Evolutionary conservation across 140 eudicot genomes (phyloP).

Genomic region (Ambrosia hybrid): DNA sequence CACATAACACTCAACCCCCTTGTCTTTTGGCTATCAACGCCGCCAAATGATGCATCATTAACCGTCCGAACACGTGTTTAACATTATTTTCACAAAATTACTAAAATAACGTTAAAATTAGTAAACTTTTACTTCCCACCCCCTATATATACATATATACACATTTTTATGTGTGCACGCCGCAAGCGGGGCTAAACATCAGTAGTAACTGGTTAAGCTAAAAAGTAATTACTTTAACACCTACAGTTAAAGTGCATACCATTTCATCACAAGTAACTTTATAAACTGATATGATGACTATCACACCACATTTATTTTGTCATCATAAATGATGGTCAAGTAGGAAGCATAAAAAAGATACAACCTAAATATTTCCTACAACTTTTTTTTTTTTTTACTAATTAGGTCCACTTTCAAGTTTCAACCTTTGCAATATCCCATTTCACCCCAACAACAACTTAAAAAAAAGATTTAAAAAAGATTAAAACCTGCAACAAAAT

Average conservation of each 20-base stretch:
- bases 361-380: conserved; percentile 11
- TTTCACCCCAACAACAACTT: background rate
- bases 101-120: too few species aligned
- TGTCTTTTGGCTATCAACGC: too few species aligned
- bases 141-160: too few species aligned
- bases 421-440: background rate
- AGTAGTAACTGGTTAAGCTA: conserved; percentile 9
- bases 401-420: conserved; percentile 5
- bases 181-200: background rate
- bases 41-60: too few species aligned
- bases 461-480: too few species aligned
- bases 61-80: too few species aligned
- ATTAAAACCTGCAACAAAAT: conserved; percentile 12
- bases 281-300: conserved; percentile 14
- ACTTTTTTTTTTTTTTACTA: conserved; percentile 1
- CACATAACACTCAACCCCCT: too few species aligned
- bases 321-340: conserved; percentile 31
- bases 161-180: too few species aligned
- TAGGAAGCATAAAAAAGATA: conserved; percentile 24
- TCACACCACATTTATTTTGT: conserved; percentile 25
- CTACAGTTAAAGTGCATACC: conserved; percentile 31
- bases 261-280: conserved; percentile 14
- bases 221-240: conserved; percentile 26
- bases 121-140: too few species aligned
- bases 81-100: too few species aligned